Evolutionary conservation across 495 filamentous ascomycete species (phyloP).

Genomic region (Annulohypoxylon moriforme): DNA sequence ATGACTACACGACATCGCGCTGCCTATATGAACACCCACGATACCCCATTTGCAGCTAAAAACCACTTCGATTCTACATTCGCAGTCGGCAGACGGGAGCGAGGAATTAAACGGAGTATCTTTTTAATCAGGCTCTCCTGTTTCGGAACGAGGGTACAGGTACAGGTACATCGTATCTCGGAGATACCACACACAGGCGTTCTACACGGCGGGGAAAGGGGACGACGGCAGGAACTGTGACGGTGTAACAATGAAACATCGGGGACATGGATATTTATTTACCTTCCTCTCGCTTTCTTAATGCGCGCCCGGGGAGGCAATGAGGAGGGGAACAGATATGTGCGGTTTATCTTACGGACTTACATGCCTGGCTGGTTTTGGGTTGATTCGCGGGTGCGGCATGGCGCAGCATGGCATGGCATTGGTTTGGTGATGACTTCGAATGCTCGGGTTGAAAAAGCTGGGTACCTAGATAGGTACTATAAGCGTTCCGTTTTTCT

Average conservation of each 20-base stretch:
- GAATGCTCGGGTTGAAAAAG: conserved; percentile 4
- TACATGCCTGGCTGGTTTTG: not conserved
- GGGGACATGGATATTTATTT: conserved; percentile 10
- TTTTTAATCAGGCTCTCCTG: not conserved
- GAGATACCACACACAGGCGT: conserved; percentile 34
- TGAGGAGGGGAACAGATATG: not conserved
- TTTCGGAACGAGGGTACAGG: conserved; percentile 15
- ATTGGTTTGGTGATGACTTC: conserved; percentile 3
- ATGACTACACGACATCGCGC: conserved; percentile 13
- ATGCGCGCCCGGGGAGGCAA: not conserved
- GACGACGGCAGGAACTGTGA: not conserved
- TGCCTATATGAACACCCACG: not conserved
- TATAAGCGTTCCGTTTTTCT: not conserved
- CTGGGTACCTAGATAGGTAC: not conserved
- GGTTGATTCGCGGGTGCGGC: not conserved
- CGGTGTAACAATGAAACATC: not conserved
- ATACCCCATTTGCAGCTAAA: not conserved
- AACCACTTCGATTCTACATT: not conserved
- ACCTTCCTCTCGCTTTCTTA: conserved; percentile 8
- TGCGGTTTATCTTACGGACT: not conserved
- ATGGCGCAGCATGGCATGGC: not conserved
- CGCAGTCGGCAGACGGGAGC: not conserved
- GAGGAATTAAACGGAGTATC: conserved; percentile 4
- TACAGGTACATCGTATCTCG: conserved; percentile 30
- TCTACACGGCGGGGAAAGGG: conserved; percentile 4